Base-by-base conservation (phyloP, 176 grass and related monocot species). In the Paspalum notatum region DNA sequence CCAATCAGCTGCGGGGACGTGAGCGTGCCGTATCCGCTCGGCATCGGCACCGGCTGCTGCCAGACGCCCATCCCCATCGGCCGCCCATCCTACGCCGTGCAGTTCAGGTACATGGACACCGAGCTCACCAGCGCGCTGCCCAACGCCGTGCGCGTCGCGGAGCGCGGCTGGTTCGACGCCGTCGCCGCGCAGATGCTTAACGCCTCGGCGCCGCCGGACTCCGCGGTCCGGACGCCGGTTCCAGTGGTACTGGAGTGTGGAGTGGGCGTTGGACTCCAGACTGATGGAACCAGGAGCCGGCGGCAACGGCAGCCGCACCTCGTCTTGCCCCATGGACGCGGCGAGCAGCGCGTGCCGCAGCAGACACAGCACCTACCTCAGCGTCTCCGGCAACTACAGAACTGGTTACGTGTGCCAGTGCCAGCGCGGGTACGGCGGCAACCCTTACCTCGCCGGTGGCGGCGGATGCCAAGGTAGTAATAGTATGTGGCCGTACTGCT, bases 401-500 rank as follows among this genome's bases (percentile, higher is more conserved):
- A 62, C 20, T 37, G 83, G 83, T 44, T 78, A 78, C 66, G 75
- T 78, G 55, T 85, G 83, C 55, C 21, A 0, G 6, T 85, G 83
- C 66, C 0, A 27, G 6, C 0, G 4, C 0, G 85, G 91, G 1
- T 93, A 85, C 62, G 8, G 86, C 3, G 91, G 88, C n/a, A 90
- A 90, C 66, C 91, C 91, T 5, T 93, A 90, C 69, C 1, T 86
- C 14, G 4, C 24, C 58, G 51, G 48, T 11, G 87, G 7, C 9
- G 42, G 44, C 22, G 91, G 91, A 79, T 93, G 91, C 76, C 43
- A 83, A 76, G 84, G 89, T 71, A 70, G 17, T n/a, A 56, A 2
- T 12, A 5, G 11, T 10, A 22, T n/a, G n/a, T n/a, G n/a, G n/a
- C n/a, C n/a, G 3, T 57, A 22, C 52, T 54, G 1, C 52, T 20